These are phyloP conservation scores for Metschnikowia hibisci DNA, from an alignment of 805 yeast genomes.

Conservation along the genomic window DNA sequence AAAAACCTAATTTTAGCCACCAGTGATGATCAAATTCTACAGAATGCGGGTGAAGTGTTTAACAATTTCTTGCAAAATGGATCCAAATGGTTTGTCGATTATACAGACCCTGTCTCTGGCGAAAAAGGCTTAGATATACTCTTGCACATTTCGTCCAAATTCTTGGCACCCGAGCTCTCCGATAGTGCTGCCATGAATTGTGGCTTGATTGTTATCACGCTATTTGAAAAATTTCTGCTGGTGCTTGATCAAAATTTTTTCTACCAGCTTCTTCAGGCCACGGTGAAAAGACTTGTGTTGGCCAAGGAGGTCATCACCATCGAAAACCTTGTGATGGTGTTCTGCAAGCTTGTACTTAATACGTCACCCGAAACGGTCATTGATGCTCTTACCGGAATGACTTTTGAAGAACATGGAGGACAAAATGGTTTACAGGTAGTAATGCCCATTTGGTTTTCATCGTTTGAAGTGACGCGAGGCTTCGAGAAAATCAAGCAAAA, in stretches of 20 bases:
- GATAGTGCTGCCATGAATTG: slow-evolving; percentile 82
- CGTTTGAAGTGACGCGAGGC: slow-evolving; percentile 80
- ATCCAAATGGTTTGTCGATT: slow-evolving; percentile 30
- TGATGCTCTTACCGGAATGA: slow-evolving; percentile 48
- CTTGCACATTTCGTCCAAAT: slow-evolving; percentile 61
- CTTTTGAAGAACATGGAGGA: slow-evolving; percentile 16
- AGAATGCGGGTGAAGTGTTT: slow-evolving; percentile 71
- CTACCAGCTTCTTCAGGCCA: slow-evolving; percentile 65
- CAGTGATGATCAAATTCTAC: slow-evolving; percentile 73
- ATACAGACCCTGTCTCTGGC: slow-evolving; percentile 28
- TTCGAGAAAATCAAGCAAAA: slow-evolving; percentile 63
- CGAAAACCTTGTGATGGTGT: slow-evolving; percentile 72
- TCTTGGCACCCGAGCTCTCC: slow-evolving; percentile 64
- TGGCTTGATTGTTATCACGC: slow-evolving; percentile 60
- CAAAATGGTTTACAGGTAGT: slow-evolving; percentile 50
- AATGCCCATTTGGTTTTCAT: slow-evolving; percentile 76
- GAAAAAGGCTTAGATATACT: slow-evolving; percentile 51
- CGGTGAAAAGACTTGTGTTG: slow-evolving; percentile 58
- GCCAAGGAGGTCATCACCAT: slow-evolving; percentile 71
- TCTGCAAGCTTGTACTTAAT: slow-evolving; percentile 62
- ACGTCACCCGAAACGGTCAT: slow-evolving; percentile 60
- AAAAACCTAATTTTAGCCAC: slow-evolving; percentile 41
- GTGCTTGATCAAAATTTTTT: slow-evolving; percentile 39
- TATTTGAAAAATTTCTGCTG: slow-evolving; percentile 49
- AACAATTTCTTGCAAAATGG: slow-evolving; percentile 51